Evolutionary conservation across 1,139 yeast genomes (phyloP).

Genomic region (Eremothecium sinecaudum): DNA sequence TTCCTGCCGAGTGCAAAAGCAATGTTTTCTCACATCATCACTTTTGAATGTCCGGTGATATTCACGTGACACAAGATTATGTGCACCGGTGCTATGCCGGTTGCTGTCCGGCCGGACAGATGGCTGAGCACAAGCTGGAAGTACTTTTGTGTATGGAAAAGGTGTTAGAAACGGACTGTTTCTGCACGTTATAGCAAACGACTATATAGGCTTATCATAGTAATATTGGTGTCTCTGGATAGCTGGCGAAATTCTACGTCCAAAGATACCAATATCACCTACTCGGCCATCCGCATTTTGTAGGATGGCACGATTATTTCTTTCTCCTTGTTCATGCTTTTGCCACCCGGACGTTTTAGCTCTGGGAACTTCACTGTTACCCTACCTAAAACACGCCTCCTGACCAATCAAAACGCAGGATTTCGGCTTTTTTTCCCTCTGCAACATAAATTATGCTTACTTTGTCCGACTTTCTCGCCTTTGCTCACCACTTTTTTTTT

Average conservation of each 20-base stretch:
- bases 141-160: no score
- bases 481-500: constrained; percentile 18
- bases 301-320: not conserved
- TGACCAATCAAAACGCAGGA: constrained; percentile 15
- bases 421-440: constrained; percentile 5
- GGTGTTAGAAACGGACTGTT: no score
- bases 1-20: no score
- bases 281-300: not conserved
- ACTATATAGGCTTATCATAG: not conserved
- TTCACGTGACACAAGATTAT: no score
- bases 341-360: constrained; percentile 8
- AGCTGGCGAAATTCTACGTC: not conserved
- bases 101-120: no score
- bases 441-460: constrained; percentile 13
- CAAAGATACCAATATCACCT: not conserved
- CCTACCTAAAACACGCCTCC: constrained; percentile 8
- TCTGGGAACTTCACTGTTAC: constrained; percentile 10
- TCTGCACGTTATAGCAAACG: not conserved
- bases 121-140: no score
- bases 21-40: no score
- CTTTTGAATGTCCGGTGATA: no score
- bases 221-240: not conserved
- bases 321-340: not conserved
- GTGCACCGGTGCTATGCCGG: no score
- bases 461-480: constrained; percentile 17